Evolutionary conservation across 1,284 basidiomycete species (phyloP).

Genomic region (Marasmius tenuissimus): DNA sequence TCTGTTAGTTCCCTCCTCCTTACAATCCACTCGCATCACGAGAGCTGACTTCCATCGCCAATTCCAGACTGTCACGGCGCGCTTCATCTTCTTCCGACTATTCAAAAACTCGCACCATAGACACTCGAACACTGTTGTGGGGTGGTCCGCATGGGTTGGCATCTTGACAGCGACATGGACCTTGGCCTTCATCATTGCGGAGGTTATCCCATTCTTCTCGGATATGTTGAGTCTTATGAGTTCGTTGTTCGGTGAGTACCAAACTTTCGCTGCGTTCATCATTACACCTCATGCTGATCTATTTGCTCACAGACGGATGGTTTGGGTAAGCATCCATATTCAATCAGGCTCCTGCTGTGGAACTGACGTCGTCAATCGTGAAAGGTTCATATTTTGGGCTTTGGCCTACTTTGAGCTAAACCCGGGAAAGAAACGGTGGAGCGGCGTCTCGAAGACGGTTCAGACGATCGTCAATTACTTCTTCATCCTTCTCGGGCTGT

Average conservation of each 20-base stretch:
- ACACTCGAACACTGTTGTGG: slow-evolving; percentile 53
- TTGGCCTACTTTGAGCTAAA: slow-evolving; percentile 44
- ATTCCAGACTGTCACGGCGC: slow-evolving; percentile 41
- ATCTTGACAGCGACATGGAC: slow-evolving; percentile 60
- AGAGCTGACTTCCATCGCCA: background rate
- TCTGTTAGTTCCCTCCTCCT: slow-evolving; percentile 26
- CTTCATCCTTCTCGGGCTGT: slow-evolving; percentile 38
- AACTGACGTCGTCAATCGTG: background rate
- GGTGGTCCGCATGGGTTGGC: slow-evolving; percentile 58
- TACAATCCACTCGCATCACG: background rate
- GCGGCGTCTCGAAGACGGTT: slow-evolving; percentile 27
- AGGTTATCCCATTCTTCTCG: slow-evolving; percentile 48
- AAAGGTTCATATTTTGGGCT: slow-evolving; percentile 44
- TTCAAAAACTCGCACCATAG: slow-evolving; percentile 49
- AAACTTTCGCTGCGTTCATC: background rate
- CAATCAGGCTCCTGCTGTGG: background rate
- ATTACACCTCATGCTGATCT: background rate
- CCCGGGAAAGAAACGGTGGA: slow-evolving; percentile 37
- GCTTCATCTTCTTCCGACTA: slow-evolving; percentile 52
- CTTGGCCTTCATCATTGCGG: slow-evolving; percentile 59
- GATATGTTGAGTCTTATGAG: slow-evolving; percentile 47
- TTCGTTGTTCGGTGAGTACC: slow-evolving; percentile 40
- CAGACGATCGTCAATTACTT: slow-evolving; percentile 42
- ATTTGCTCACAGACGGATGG: slow-evolving; percentile 29
- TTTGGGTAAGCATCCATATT: slow-evolving; percentile 24